Percentiles rank a stretch among this genome's conserved stretches.
Conservation (phyloP, 2,329 filamentous ascomycete species). For the Fonsecaea monophora region DNA sequence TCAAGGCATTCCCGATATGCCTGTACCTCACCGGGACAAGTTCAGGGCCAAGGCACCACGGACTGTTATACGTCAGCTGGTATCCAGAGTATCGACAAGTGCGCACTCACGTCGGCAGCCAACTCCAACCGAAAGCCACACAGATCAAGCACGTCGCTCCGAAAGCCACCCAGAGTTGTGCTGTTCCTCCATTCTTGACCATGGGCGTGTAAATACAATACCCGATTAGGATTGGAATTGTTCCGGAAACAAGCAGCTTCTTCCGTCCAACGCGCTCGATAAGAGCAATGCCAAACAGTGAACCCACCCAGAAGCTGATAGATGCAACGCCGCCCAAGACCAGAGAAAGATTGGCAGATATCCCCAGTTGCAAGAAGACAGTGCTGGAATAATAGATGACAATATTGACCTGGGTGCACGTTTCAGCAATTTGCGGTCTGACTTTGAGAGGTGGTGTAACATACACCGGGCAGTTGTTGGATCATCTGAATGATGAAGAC, state of each 20-base stretch:
- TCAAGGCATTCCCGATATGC: conserved; percentile 44
- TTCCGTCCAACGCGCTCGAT: conserved; percentile 69
- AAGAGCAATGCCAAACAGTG: conserved; percentile 56
- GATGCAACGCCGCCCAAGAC: conserved; percentile 21
- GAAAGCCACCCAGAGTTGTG: conserved; percentile 30
- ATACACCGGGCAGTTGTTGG: conserved; percentile 25
- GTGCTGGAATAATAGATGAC: conserved; percentile 25
- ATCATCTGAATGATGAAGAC: conserved; percentile 25
- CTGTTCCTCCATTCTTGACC: conserved; percentile 21
- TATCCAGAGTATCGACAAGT: conserved; percentile 64
- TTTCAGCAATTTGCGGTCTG: not conserved
- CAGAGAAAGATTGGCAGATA: conserved; percentile 14
- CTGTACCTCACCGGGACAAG: conserved; percentile 46
- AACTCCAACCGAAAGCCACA: conserved; percentile 45
- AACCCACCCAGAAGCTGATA: conserved; percentile 26
- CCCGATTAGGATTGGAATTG: conserved; percentile 42
- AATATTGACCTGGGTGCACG: conserved; percentile 6
- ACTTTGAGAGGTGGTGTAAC: not conserved
- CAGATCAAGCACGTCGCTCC: conserved; percentile 26
- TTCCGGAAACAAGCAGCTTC: conserved; percentile 69
- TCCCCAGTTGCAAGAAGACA: conserved; percentile 27
- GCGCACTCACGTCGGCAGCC: conserved; percentile 70
- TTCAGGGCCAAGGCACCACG: conserved; percentile 38
- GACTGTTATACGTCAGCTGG: conserved; percentile 51
- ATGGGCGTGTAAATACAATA: conserved; percentile 25